Base-by-base conservation (phyloP, 148 eudicot species). In the Silene conica region DNA sequence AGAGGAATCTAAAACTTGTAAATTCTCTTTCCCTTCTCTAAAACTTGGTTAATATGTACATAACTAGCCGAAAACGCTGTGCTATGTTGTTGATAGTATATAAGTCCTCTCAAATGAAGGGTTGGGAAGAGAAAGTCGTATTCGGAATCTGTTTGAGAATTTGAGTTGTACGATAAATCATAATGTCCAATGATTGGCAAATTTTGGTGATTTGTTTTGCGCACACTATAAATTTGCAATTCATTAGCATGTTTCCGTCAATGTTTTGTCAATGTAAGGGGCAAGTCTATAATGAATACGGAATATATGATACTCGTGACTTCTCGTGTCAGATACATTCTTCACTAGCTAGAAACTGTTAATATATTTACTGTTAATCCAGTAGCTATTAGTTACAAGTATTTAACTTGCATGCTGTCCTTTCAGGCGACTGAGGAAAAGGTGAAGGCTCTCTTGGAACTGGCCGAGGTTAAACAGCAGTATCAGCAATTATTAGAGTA, bases 361-460 rank as follows among this genome's bases (percentile, higher is more conserved):
- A 23, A 63, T 63, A 5, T 63, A 12, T 13, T 16, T 12, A 54
- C 65, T 31, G 15, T 25, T 9, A 56, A 13, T 19, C 11, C 4
- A 6, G 54, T 12, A 59, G 21, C 15, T 64, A 8, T 26, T 6
- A 13, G 6, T 63, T 13, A 13, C 22, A 5, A 31, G 34, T 31
- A 31, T 69, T 48, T 2, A 66, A 8, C 9, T 20, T 48, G 31
- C 16, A 4, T 48, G 57, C 6, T 48, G 18, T 14, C 41, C 6
- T 71, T 74, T 76, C 80, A 95, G 99, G 99, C 85, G 48, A 85
- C 97, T 31, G 87, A 90, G 63, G 94, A 95, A 70, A 95, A 95
- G 83, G 93, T 95, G 75, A 87, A 84, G 74, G 94, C 96, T 62
- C 97, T 95, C 54, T 77, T 95, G 92, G 96, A 92, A 87, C 80